Percentiles rank a stretch among this genome's conserved stretches.
Evolutionary conservation across 441 rosid genomes (phyloP).

Genomic region (Kokia cookei): DNA sequence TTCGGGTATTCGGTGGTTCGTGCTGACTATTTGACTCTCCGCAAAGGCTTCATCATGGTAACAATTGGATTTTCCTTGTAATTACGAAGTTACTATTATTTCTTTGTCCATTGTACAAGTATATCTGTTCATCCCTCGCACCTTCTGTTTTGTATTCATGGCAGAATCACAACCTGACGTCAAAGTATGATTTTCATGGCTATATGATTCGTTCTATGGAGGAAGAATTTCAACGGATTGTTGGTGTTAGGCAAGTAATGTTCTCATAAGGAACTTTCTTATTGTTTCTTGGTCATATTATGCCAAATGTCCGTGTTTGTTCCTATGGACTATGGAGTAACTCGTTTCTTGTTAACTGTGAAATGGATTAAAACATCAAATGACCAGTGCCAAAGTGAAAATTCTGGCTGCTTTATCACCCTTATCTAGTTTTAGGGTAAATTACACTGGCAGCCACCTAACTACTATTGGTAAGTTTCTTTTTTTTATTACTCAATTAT

Average conservation of each 20-base stretch:
- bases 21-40: conserved; percentile 77
- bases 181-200: conserved; percentile 80
- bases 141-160: conserved; percentile 6
- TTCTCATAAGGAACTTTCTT: not conserved
- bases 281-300: not conserved
- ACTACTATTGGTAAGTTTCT: too few species aligned
- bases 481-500: too few species aligned
- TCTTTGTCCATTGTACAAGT: not conserved
- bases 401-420: not conserved
- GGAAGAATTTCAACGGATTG: conserved; percentile 88
- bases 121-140: not conserved
- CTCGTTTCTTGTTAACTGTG: not conserved
- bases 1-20: conserved; percentile 78
- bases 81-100: not conserved
- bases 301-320: not conserved
- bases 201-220: conserved; percentile 97
- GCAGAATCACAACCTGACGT: conserved; percentile 80
- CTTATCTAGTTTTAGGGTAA: too few species aligned
- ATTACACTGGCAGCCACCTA: too few species aligned
- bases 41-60: conserved; percentile 82
- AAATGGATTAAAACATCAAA: not conserved
- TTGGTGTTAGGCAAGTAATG: conserved; percentile 72
- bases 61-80: not conserved
- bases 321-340: not conserved
- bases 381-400: not conserved